Evolutionary conservation across 164 flowering plant species (phyloP).

Genomic region (Vitis cinerea): DNA sequence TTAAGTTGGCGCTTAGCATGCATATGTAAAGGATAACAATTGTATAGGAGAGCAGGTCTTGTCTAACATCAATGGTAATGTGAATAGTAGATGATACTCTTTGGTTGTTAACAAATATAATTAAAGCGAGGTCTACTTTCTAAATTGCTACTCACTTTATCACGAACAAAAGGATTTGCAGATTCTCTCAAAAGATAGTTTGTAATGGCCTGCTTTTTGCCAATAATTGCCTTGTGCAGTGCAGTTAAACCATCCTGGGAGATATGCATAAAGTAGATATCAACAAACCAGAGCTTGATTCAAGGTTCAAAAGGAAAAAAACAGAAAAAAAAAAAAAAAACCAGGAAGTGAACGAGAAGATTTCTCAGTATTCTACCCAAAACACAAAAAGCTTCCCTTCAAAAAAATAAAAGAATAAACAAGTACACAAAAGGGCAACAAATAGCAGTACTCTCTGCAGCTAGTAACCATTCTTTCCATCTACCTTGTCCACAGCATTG

Average conservation of each 20-base stretch:
- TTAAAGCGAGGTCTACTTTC: background rate
- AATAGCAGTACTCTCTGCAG: background rate
- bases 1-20: background rate
- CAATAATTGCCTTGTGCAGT: conserved; percentile 78
- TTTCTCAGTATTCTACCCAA: no score
- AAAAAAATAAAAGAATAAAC: background rate
- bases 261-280: background rate
- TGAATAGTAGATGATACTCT: background rate
- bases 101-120: background rate
- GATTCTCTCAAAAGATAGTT: conserved; percentile 88
- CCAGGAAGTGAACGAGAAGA: no score
- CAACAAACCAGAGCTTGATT: conserved; percentile 6
- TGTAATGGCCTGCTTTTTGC: conserved; percentile 83
- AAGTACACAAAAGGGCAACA: background rate
- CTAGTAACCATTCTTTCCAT: background rate
- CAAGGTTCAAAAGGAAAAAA: background rate
- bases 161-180: conserved; percentile 80
- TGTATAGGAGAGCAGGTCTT: background rate
- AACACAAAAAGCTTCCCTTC: background rate
- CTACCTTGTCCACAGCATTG: conserved; percentile 80
- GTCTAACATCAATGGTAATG: background rate
- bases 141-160: conserved; percentile 52
- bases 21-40: background rate
- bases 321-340: background rate
- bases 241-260: conserved; percentile 81